Evolutionary conservation across 139 green algal genomes (phyloP), one percentile per base, ranked within the genome.

Genomic region (Picochlorum sp.): DNA sequence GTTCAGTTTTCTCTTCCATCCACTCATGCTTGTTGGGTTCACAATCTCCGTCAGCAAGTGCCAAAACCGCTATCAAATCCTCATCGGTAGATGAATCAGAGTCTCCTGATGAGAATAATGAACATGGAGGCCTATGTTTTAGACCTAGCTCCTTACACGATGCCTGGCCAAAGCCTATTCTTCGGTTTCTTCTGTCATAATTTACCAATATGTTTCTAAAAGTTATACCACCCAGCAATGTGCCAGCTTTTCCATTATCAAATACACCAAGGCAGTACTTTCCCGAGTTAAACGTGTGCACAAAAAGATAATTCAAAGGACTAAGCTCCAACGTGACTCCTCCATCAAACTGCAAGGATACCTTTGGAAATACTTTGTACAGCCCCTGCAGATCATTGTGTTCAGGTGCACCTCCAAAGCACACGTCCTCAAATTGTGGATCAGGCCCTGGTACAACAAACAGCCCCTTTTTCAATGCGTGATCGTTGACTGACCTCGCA

Each of bases 231-330:
- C 89, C 89, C 7, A 97, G 67, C 6, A 97, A 71, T 3, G 82
- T 88, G 13, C 89, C 89, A 28, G 47, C 62, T 55, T 50, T 24
- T 1, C 67, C 73, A 59, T 97, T 96, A 71, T 94, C 82, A 62
- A 97, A 94, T 1, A 97, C 39, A 10, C 89, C 89, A 49, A 97
- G 60, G 75, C 89, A 97, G 61, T 92, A 94, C 41, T 81, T 78
- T 10, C 73, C 78, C 0, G 36, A 33, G 33, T 74, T 55, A 10
- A 73, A 75, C 20, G 63, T 66, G 63, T 89, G 75, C 59, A 79
- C 52, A 66, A 95, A 96, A 33, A 96, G 78, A 76, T 96, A 96
- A 68, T 88, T 90, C 20, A 87, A 57, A 0, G 89, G 87, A 31
- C 54, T 41, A 20, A 90, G 59, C 18, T 56, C 30, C 30, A 92